Evolutionary conservation across 2,329 filamentous ascomycete genomes (phyloP).

Genomic region (Penicillium sp.): DNA sequence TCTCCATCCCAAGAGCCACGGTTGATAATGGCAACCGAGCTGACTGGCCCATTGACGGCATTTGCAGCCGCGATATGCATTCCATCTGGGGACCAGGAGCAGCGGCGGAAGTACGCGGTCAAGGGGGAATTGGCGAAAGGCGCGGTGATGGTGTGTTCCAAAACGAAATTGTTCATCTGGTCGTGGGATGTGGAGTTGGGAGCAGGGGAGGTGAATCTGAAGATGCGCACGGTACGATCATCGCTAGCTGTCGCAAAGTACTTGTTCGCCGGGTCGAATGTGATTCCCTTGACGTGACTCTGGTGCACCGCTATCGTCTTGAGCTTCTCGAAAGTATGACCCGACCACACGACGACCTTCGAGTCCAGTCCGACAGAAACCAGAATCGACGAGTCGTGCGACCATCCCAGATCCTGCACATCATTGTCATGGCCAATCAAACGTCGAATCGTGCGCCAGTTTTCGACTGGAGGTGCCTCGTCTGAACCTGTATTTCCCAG

Average conservation of each 20-base stretch:
- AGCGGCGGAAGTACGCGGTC: constrained; percentile 94
- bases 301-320: constrained; percentile 92
- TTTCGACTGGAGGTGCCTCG: constrained; percentile 90
- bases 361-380: constrained; percentile 96
- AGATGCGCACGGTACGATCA: constrained; percentile 94
- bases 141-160: constrained; percentile 85
- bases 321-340: constrained; percentile 95
- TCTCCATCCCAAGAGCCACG: constrained; percentile 92
- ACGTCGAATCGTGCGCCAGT: constrained; percentile 93
- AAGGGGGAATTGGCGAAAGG: constrained; percentile 91
- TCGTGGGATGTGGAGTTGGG: constrained; percentile 93
- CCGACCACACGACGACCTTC: constrained; percentile 98
- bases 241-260: constrained; percentile 99
- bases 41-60: constrained; percentile 94
- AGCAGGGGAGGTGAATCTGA: constrained; percentile 86
- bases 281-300: constrained; percentile 98
- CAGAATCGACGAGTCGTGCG: constrained; percentile 89
- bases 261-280: constrained; percentile 97
- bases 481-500: constrained; percentile 63
- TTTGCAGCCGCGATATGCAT: constrained; percentile 97
- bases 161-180: constrained; percentile 92
- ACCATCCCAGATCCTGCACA: constrained; percentile 97
- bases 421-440: constrained; percentile 98
- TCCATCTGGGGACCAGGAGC: constrained; percentile 96
- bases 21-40: constrained; percentile 93